Conservation (phyloP, 768 basidiomycete species). For the Lactifluus volemus region DNA sequence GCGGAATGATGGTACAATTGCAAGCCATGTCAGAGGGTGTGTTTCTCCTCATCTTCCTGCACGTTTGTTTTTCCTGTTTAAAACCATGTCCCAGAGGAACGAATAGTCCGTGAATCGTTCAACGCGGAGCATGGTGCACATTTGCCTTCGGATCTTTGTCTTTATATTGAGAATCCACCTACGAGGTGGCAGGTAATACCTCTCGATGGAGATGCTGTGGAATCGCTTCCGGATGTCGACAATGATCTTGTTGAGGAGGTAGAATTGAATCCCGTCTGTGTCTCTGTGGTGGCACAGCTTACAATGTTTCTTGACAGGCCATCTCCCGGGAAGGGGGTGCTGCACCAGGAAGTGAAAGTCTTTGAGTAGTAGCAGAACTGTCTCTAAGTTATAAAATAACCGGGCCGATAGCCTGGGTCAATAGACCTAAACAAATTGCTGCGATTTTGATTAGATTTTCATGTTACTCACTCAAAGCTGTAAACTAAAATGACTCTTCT, state of each 20-base stretch:
- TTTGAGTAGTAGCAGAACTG: neutral
- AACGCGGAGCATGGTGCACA: slow-evolving; percentile 64
- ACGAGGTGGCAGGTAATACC: slow-evolving; percentile 65
- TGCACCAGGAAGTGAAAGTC: slow-evolving; percentile 13
- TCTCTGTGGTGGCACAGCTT: neutral
- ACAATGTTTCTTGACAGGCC: slow-evolving; percentile 23
- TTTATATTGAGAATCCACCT: slow-evolving; percentile 66
- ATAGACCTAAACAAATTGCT: slow-evolving; percentile 16
- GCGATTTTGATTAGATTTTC: neutral
- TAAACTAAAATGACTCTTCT: slow-evolving; percentile 58
- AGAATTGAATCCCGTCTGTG: slow-evolving; percentile 6
- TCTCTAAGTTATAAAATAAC: neutral
- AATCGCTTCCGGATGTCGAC: slow-evolving; percentile 55
- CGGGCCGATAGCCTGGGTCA: slow-evolving; percentile 5
- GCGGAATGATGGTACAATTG: slow-evolving; percentile 56
- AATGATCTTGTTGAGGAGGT: slow-evolving; percentile 52
- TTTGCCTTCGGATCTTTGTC: slow-evolving; percentile 72
- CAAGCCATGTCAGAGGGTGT: slow-evolving; percentile 59
- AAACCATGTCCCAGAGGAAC: slow-evolving; percentile 49
- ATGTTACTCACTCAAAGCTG: no score
- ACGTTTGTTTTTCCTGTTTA: neutral
- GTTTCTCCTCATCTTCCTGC: slow-evolving; percentile 3
- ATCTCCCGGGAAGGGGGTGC: slow-evolving; percentile 19
- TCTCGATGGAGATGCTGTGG: slow-evolving; percentile 42
- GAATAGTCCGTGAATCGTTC: slow-evolving; percentile 52